These are phyloP conservation scores for Globisporangium emineosum DNA, from an alignment of 352 stramenopile genomes.

Conservation along the genomic window DNA sequence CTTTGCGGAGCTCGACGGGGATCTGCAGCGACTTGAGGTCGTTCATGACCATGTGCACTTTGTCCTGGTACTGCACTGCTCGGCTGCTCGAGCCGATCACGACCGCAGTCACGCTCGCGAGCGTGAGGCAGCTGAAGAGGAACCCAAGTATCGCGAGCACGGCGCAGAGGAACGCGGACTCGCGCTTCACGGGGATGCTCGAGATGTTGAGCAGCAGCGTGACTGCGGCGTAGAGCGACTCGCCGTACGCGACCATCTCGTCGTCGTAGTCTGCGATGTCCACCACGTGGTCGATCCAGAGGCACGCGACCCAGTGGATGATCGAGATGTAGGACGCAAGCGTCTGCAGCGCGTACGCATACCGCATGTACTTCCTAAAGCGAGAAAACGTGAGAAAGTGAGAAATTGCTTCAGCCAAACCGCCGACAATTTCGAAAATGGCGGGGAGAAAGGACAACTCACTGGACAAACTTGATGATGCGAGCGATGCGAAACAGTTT, in stretches of 20 bases:
- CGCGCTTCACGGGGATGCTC: constrained; percentile 28
- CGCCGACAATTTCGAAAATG: neutral
- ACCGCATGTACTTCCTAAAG: constrained; percentile 64
- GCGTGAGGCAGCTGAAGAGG: constrained; percentile 45
- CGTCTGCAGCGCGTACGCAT: constrained; percentile 52
- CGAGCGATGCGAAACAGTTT: constrained; percentile 64
- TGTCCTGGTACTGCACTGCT: constrained; percentile 58
- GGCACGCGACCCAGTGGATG: constrained; percentile 61
- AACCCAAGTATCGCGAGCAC: constrained; percentile 45
- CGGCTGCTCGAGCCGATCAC: constrained; percentile 45
- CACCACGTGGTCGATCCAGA: constrained; percentile 40
- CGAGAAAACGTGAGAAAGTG: neutral
- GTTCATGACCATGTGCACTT: constrained; percentile 58
- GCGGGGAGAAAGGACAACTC: constrained; percentile 8
- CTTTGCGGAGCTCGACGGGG: constrained; percentile 44
- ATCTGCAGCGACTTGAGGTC: constrained; percentile 62
- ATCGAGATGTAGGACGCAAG: constrained; percentile 52
- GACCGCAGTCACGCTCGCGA: constrained; percentile 50
- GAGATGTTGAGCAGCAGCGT: constrained; percentile 53
- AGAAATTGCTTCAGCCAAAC: neutral
- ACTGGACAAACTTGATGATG: constrained; percentile 69
- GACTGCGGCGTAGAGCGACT: constrained; percentile 41
- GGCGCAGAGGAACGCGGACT: constrained; percentile 39
- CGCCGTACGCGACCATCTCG: constrained; percentile 43
- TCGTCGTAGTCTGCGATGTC: constrained; percentile 25